These are phyloP conservation scores for Musa acuminata DNA, from an alignment of 176 grass and related monocot species.

Conservation along the genomic window DNA sequence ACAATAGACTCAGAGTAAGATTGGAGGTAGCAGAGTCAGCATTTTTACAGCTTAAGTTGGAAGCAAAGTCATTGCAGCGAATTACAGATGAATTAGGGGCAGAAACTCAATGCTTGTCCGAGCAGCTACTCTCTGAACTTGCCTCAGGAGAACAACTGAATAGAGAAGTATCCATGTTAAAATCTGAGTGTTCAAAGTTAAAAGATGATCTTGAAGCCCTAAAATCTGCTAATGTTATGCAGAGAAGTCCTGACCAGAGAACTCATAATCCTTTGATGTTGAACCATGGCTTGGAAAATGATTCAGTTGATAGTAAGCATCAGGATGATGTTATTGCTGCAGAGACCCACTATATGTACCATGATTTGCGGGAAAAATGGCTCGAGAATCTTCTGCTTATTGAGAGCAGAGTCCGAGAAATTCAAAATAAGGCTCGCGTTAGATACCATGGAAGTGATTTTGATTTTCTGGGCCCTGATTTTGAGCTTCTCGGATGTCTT, in stretches of 20 bases:
- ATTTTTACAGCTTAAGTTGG: conserved; percentile 84
- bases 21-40: conserved; percentile 79
- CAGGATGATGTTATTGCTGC: conserved; percentile 28
- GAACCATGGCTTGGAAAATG: conserved; percentile 8
- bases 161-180: conserved; percentile 66
- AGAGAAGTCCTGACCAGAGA: conserved; percentile 28
- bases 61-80: conserved; percentile 65
- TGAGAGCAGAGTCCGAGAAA: conserved; percentile 83
- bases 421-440: conserved; percentile 66
- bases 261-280: conserved; percentile 6
- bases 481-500: conserved; percentile 54
- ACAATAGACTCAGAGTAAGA: conserved; percentile 56
- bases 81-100: conserved; percentile 58
- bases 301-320: conserved; percentile 25
- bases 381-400: conserved; percentile 58
- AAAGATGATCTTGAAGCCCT: conserved; percentile 71
- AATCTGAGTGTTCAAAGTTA: conserved; percentile 65
- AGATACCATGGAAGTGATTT: conserved; percentile 63
- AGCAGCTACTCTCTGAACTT: conserved; percentile 64
- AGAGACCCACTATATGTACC: conserved; percentile 20
- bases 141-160: conserved; percentile 65
- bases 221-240: conserved; percentile 49
- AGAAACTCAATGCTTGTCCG: conserved; percentile 61
- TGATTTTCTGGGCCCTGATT: conserved; percentile 76
- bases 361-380: conserved; percentile 47